Percentiles rank a stretch among this genome's conserved stretches.
Evolutionary conservation across 1,139 yeast species (phyloP).

Genomic region (Zygoascus sp.): DNA sequence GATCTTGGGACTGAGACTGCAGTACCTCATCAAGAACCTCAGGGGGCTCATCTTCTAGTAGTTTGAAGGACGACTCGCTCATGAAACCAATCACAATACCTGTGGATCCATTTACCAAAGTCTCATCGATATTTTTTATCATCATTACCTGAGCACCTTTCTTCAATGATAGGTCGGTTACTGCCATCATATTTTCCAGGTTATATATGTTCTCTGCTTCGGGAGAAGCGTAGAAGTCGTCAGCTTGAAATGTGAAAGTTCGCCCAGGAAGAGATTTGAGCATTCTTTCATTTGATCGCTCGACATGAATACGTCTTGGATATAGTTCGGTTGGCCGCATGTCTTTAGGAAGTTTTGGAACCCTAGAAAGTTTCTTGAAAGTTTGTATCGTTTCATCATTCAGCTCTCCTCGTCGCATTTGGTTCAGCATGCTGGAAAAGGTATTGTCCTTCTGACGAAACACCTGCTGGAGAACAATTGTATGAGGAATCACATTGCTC

Average conservation of each 20-base stretch:
- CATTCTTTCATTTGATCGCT: conserved; percentile 60
- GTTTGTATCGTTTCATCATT: conserved; percentile 49
- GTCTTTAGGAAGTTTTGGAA: conserved; percentile 56
- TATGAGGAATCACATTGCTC: conserved; percentile 58
- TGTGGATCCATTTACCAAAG: conserved; percentile 85
- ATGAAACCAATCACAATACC: conserved; percentile 81
- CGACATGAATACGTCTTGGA: conserved; percentile 83
- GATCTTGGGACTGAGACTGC: conserved; percentile 5
- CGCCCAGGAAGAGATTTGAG: conserved; percentile 50
- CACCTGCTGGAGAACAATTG: conserved; percentile 72
- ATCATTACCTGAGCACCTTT: conserved; percentile 95
- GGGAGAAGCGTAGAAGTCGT: conserved; percentile 56
- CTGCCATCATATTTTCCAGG: conserved; percentile 65
- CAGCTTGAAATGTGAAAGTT: conserved; percentile 47
- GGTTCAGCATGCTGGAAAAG: conserved; percentile 82
- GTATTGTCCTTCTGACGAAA: conserved; percentile 86
- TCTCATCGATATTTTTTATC: conserved; percentile 81
- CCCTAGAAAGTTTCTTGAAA: conserved; percentile 55
- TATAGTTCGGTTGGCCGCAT: conserved; percentile 82
- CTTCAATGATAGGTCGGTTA: conserved; percentile 60
- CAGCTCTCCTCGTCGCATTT: conserved; percentile 73
- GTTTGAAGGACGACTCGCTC: conserved; percentile 46
- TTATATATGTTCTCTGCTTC: conserved; percentile 17
- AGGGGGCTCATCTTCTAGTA: conserved; percentile 18
- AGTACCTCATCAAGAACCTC: conserved; percentile 15